Evolutionary conservation across 352 stramenopile species (phyloP).

Genomic region (Phytophthora pseudosyringae): DNA sequence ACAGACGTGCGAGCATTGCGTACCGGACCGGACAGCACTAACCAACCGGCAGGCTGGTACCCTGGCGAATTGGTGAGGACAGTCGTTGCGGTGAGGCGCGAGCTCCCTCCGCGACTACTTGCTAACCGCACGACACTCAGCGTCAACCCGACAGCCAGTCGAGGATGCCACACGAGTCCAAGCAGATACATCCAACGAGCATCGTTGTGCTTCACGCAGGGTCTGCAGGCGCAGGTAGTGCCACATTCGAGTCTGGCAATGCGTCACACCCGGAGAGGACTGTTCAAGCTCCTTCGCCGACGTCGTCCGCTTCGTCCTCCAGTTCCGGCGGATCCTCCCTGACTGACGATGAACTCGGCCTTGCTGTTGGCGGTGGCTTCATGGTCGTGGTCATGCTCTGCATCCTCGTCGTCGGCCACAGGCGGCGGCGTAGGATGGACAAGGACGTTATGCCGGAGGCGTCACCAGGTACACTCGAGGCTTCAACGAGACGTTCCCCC

Average conservation of each 20-base stretch:
- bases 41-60: conserved; percentile 32
- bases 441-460: conserved; percentile 14
- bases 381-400: conserved; percentile 25
- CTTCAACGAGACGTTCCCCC: conserved; percentile 12
- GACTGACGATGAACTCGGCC: conserved; percentile 32
- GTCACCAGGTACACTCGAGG: conserved; percentile 26
- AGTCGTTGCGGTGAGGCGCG: conserved; percentile 35
- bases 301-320: conserved; percentile 11
- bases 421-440: conserved; percentile 21
- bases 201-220: conserved; percentile 19
- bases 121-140: conserved; percentile 10
- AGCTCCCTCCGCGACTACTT: conserved; percentile 14
- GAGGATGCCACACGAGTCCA: conserved; percentile 15
- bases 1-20: conserved; percentile 14
- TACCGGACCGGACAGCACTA: conserved; percentile 18
- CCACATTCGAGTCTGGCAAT: conserved; percentile 14
- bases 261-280: conserved; percentile 16
- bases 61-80: conserved; percentile 18
- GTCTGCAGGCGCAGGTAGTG: conserved; percentile 2
- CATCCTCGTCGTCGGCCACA: conserved; percentile 32
- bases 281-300: conserved; percentile 18
- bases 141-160: conserved; percentile 9
- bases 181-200: conserved; percentile 11
- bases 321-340: conserved; percentile 19
- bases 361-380: conserved; percentile 29